Percentiles rank a stretch among this genome's conserved stretches.
Conservation (phyloP, 495 filamentous ascomycete species). For the Aspergillus cavernicola region DNA sequence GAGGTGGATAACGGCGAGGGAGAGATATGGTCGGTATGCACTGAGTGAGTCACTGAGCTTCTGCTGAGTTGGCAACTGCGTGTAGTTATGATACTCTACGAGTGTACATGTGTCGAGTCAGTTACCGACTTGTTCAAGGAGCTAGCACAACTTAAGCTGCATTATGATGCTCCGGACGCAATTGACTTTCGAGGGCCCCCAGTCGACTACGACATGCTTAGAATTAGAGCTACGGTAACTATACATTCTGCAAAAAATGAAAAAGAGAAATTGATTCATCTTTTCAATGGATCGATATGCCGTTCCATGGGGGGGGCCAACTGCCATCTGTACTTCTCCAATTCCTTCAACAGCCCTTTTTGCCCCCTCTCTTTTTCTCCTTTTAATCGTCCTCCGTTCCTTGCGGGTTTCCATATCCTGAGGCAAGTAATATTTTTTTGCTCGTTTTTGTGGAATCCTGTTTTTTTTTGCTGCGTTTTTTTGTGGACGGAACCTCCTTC, state of each 20-base stretch:
- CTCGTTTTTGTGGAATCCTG: slow-evolving; percentile 6
- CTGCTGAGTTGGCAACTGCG: slow-evolving; percentile 2
- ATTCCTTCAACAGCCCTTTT: slow-evolving; percentile 8
- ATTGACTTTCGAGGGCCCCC: too few species aligned
- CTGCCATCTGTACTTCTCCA: slow-evolving; percentile 11
- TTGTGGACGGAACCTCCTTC: slow-evolving; percentile 21
- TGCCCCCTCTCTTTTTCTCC: slow-evolving; percentile 4
- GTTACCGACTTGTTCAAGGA: neutral
- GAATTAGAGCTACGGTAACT: too few species aligned
- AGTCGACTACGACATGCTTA: too few species aligned
- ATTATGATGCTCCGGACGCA: neutral
- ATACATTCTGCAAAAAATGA: neutral
- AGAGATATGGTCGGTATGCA: neutral
- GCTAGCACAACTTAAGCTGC: neutral
- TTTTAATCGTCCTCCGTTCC: slow-evolving; percentile 8
- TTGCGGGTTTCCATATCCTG: slow-evolving; percentile 6
- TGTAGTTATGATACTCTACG: too few species aligned
- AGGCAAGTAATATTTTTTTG: slow-evolving; percentile 4
- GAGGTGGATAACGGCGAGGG: too few species aligned
- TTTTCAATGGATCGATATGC: slow-evolving; percentile 15
- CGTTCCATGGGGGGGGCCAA: slow-evolving; percentile 13
- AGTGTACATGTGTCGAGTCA: too few species aligned
- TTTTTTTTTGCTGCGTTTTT: slow-evolving; percentile 23
- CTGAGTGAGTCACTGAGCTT: neutral
- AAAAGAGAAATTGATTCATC: slow-evolving; percentile 14